Evolutionary conservation across 352 stramenopile genomes (phyloP), one percentile per base, ranked within the genome.

Genomic region (Pythium graminicola): DNA sequence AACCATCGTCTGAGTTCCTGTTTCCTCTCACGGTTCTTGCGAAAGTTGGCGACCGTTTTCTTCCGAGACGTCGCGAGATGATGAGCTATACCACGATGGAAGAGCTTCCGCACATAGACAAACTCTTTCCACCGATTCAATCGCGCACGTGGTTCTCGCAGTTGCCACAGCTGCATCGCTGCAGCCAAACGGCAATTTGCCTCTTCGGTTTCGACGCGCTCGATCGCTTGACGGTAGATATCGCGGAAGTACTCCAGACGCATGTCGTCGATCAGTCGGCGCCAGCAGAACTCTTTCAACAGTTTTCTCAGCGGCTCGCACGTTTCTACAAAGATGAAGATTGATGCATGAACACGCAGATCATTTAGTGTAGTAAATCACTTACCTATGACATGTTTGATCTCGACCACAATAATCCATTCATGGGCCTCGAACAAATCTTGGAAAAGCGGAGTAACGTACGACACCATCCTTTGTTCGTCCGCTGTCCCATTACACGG

Each of bases 221-320:
- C 48, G 20, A 69, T 67, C 2, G 72, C 73, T 16, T 79, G 57
- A 0, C 60, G 6, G 54, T 82, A 82, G 39, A 80, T 32, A 17
- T 75, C 66, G 28, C 61, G 67, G 40, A 78, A 85, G 56, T 77
- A 85, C 2, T 53, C 36, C 2, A 87, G 62, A 0, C 73, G 72
- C 46, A 67, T 83, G 50, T 87, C 76, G 39, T 85, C 76, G 0
- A 74, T 81, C 5, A 87, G 51, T 4, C 72, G 67, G 10, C 65
- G 62, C 73, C 73, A 87, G 46, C 70, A 81, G 17, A 73, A 59
- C 8, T 40, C 54, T 38, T 67, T 71, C 16, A 87, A 11, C 0
- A 56, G 42, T 10, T 57, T 26, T 2, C 71, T 36, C 13, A 86
- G 32, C 41, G 64, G 54, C 31, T 57, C 6, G 8, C 45, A 50